Base-by-base conservation (phyloP, 2,329 filamentous ascomycete genomes). In the Teratosphaeria epicoccoides region DNA sequence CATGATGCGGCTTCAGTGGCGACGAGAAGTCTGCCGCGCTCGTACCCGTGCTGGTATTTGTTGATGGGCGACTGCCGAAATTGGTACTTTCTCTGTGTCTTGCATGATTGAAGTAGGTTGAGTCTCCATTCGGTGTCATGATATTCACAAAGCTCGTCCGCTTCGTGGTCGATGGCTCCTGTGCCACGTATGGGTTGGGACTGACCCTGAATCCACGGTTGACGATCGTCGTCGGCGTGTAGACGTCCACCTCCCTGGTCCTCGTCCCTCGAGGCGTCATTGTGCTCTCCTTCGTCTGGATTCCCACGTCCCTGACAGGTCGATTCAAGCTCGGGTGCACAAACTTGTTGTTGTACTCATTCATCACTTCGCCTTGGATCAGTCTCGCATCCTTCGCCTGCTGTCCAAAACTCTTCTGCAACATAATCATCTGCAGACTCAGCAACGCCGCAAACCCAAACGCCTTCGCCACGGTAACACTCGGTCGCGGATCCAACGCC, bases 321-420 rank as follows among this genome's bases (percentile, higher is more conserved):
- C 85, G 87, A 60, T 94, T 87, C n/a, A 95, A 80, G 10, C 84
- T 79, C 2, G 93, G 93, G 63, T 94, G 88, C 1, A 98, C 93
- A 64, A 85, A 96, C 72, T 98, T 98, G 60, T 82, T 87, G 66
- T 97, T 88, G 66, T 98, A 98, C 70, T 98, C 93, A 66, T 89
- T 84, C 70, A 97, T 77, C 4, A 97, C 91, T 69, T 97, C 87
- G 61, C 85, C 88, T 60, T 95, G 88, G 53, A 98, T 85, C 46
- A 96, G 78, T 2, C 83, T 77, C 1, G 81, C 81, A 68, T 98
- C 93, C 66, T 89, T 95, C 55, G 81, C 81, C 67, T 97, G 90
- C 66, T 91, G 90, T 3, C 80, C 77, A 69, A 91, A 97, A 28
- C 77, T 82, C 2, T 77, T 78, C 54, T 85, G 83, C 47, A 97